Conservation (phyloP, 768 basidiomycete genomes). For the Lentinula sp. region DNA sequence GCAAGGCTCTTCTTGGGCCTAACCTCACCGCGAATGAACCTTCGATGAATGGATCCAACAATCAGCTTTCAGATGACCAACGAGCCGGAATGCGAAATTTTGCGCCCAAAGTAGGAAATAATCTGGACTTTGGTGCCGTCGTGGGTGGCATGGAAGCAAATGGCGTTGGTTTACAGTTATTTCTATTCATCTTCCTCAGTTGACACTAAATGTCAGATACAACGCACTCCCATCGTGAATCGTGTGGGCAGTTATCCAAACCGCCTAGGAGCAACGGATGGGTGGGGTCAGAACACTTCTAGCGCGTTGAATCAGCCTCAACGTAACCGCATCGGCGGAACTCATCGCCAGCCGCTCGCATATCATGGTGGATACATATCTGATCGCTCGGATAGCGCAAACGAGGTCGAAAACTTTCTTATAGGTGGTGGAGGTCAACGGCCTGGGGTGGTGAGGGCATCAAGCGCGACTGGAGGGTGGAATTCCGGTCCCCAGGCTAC, state of each 20-base stretch:
- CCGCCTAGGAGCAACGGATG: conserved; percentile 13
- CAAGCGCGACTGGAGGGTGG: conserved; percentile 30
- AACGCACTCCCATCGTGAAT: conserved; percentile 60
- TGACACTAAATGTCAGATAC: conserved; percentile 39
- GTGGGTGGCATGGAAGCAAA: conserved; percentile 62
- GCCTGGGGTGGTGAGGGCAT: conserved; percentile 11
- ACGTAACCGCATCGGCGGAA: conserved; percentile 24
- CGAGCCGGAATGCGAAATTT: conserved; percentile 14
- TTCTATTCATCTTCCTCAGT: not conserved
- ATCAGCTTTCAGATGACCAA: not conserved
- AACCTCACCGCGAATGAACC: conserved; percentile 8
- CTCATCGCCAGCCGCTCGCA: conserved; percentile 44
- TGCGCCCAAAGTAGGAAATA: conserved; percentile 20
- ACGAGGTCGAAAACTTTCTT: conserved; percentile 69
- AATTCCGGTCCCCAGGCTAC: conserved; percentile 15
- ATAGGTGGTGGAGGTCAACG: conserved; percentile 19
- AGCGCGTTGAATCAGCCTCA: conserved; percentile 23
- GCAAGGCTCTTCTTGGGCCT: conserved; percentile 64
- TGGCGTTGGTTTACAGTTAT: conserved; percentile 35
- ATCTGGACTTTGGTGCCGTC: conserved; percentile 46
- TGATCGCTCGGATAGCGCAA: conserved; percentile 60
- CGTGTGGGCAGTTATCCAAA: conserved; percentile 29
- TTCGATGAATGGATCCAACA: not conserved
- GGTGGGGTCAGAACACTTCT: conserved; percentile 16
- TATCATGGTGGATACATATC: conserved; percentile 39